These are phyloP conservation scores for Yarrowia hollandica DNA, from an alignment of 805 yeast species.

Conservation along the genomic window DNA sequence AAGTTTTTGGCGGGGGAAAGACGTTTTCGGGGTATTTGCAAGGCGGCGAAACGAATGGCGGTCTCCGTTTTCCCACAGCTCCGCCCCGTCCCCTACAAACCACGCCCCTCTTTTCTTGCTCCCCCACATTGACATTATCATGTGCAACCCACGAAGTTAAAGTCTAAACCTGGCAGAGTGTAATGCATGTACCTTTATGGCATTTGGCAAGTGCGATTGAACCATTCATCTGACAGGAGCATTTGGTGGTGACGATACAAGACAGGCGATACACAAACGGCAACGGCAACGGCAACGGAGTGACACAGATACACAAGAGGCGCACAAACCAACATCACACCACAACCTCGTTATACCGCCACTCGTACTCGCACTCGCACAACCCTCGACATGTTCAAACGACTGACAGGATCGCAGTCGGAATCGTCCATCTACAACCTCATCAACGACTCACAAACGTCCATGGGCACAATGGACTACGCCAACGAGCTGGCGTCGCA, in stretches of 20 bases:
- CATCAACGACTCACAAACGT: constrained; percentile 14
- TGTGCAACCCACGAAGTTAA: background rate
- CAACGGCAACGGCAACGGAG: no score
- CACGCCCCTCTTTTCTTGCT: background rate
- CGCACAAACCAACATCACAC: no score
- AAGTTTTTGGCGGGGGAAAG: no score
- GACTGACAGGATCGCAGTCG: constrained; percentile 10
- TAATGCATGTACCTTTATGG: no score
- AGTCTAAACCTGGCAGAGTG: background rate
- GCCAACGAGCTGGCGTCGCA: constrained; percentile 23
- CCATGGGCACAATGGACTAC: constrained; percentile 24
- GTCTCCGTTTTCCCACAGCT: background rate
- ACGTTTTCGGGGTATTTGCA: no score
- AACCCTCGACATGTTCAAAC: background rate
- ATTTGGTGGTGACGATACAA: no score
- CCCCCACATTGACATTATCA: constrained; percentile 23
- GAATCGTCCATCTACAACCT: constrained; percentile 11
- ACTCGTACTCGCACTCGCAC: background rate
- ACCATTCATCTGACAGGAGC: no score
- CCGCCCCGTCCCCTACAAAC: background rate
- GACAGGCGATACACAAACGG: no score
- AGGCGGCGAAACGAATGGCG: no score
- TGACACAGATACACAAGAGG: no score
- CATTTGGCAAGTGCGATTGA: no score
- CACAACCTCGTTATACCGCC: background rate